Percentiles rank a stretch among this genome's conserved stretches.
These are phyloP conservation scores for Oemleria cerasiformis DNA, from an alignment of 306 rosid species.

Conservation along the genomic window DNA sequence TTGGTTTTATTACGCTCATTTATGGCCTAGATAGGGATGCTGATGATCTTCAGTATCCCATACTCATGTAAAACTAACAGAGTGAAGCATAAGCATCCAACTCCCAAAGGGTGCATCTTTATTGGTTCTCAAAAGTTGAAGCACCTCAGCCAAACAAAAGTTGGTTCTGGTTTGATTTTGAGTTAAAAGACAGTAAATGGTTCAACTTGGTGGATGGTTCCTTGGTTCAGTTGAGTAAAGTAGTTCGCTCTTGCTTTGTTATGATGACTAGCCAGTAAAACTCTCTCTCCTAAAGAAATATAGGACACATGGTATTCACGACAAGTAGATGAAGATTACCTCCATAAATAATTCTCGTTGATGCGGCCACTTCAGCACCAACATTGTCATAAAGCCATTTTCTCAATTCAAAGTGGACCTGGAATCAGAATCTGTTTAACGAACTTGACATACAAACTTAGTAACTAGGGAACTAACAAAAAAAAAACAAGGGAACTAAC, in stretches of 20 bases:
- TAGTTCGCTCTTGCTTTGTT: neutral
- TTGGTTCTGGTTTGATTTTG: neutral
- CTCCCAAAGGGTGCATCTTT: neutral
- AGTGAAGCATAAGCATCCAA: neutral
- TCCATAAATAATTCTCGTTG: conserved; percentile 84
- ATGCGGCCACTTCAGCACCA: conserved; percentile 60
- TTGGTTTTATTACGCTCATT: neutral
- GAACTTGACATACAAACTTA: neutral
- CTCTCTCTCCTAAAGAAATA: neutral
- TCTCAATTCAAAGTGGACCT: conserved; percentile 89
- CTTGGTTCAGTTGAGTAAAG: no score
- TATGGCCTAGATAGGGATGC: neutral
- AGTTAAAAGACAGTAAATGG: neutral
- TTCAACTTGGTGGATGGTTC: no score
- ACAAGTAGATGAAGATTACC: conserved; percentile 40
- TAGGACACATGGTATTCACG: neutral
- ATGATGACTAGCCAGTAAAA: neutral
- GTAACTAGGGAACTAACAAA: neutral
- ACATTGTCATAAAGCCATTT: conserved; percentile 68
- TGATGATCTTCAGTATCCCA: neutral
- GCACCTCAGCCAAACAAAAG: neutral
- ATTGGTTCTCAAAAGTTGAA: neutral
- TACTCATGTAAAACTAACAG: neutral
- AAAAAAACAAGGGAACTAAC: neutral
- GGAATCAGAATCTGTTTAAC: neutral